These are phyloP conservation scores for Prunus yedoensis DNA, from an alignment of 331 rosid species.

Conservation along the genomic window DNA sequence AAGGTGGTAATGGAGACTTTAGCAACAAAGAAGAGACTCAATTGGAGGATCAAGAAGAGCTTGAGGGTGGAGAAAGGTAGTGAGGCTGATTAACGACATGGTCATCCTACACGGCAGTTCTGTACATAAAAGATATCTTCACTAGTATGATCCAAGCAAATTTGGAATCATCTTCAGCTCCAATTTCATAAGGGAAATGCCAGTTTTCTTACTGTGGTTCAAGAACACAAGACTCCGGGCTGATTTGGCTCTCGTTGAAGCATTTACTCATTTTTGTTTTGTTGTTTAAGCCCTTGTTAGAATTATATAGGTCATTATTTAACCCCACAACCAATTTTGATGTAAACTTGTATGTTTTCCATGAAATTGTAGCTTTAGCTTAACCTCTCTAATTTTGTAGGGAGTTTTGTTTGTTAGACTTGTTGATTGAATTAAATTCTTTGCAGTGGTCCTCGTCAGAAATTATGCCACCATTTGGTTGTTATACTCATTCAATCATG, in stretches of 20 bases:
- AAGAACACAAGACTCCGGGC: constrained; percentile 9
- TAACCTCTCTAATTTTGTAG: background rate
- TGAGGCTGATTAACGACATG: constrained; percentile 5
- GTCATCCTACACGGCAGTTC: background rate
- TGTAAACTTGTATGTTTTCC: constrained; percentile 2
- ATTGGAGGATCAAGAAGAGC: constrained; percentile 91
- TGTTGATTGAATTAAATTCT: background rate
- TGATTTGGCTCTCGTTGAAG: background rate
- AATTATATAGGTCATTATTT: constrained; percentile 14
- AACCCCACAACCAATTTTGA: constrained; percentile 23
- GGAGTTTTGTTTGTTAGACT: background rate
- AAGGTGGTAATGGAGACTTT: constrained; percentile 55
- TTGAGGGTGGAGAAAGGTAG: constrained; percentile 79
- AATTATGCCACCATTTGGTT: background rate
- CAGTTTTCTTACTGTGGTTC: constrained; percentile 13
- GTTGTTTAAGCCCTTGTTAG: background rate
- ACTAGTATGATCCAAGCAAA: constrained; percentile 23
- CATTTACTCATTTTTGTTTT: background rate
- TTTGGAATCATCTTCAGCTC: constrained; percentile 8
- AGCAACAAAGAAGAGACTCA: constrained; percentile 74
- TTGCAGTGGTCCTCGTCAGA: background rate
- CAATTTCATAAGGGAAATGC: constrained; percentile 25
- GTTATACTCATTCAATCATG: no score
- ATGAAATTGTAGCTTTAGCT: background rate
- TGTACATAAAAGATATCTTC: constrained; percentile 35